Evolutionary conservation across 257 asterid species (phyloP).

Genomic region (Scutellaria barbata): DNA sequence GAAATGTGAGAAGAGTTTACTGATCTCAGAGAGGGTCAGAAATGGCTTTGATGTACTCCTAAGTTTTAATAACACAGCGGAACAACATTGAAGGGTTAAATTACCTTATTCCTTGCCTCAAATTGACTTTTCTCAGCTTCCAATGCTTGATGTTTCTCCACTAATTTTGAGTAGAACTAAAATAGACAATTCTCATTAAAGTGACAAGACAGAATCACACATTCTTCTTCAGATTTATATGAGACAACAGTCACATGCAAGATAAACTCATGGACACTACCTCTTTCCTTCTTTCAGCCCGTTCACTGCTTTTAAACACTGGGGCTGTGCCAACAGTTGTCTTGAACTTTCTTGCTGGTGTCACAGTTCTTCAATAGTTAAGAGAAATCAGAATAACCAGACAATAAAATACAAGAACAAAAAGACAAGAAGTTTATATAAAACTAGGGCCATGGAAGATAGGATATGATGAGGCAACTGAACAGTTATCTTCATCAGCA

Average conservation of each 20-base stretch:
- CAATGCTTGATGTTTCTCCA: conserved; percentile 86
- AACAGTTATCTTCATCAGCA: conserved; percentile 74
- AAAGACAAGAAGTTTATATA: background rate
- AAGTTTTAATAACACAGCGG: background rate
- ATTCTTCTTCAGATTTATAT: background rate
- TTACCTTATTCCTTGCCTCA: conserved; percentile 81
- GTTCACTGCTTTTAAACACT: conserved; percentile 66
- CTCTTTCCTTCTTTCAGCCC: conserved; percentile 89
- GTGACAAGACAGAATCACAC: conserved; percentile 5
- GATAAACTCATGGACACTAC: conserved; percentile 40
- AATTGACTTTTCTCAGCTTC: conserved; percentile 70
- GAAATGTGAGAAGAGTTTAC: conserved; percentile 6
- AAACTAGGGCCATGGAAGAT: conserved; percentile 28
- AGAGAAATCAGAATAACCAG: conserved; percentile 38
- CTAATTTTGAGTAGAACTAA: conserved; percentile 74
- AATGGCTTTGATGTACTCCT: conserved; percentile 7
- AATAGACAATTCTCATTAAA: conserved; percentile 20
- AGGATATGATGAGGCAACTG: conserved; percentile 72
- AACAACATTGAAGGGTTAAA: conserved; percentile 10
- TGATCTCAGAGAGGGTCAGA: background rate
- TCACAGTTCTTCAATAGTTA: conserved; percentile 48
- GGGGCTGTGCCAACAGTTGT: conserved; percentile 68
- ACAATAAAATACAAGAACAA: background rate
- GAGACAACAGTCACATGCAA: conserved; percentile 13
- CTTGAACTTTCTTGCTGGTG: conserved; percentile 59